These are phyloP conservation scores for Chlamydomonas sphaeroides DNA, from an alignment of 139 green algal species.

Conservation along the genomic window DNA sequence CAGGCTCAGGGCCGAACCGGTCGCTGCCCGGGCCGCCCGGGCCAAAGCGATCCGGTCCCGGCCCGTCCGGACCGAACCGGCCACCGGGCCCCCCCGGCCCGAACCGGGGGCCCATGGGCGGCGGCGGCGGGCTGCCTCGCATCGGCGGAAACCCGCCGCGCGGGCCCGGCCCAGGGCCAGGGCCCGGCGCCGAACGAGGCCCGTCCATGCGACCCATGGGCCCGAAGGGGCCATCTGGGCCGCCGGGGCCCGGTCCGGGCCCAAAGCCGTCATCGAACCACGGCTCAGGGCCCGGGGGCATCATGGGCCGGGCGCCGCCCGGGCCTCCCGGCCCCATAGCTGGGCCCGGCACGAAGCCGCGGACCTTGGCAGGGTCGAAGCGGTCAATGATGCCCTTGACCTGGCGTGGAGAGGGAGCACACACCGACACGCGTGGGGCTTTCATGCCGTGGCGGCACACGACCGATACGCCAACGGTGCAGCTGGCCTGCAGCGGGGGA, in stretches of 20 bases:
- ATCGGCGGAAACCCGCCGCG: conserved; percentile 24
- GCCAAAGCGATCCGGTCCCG: too few relatives aligned
- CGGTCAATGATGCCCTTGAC: conserved; percentile 42
- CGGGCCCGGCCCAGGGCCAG: not conserved
- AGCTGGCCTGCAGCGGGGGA: too few relatives aligned
- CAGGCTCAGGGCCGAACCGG: too few relatives aligned
- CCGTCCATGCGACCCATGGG: conserved; percentile 38
- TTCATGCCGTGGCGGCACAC: too few relatives aligned
- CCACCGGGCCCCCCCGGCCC: not conserved
- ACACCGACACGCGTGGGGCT: too few relatives aligned
- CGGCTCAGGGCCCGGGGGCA: not conserved
- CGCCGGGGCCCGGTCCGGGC: not conserved
- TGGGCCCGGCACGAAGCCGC: not conserved
- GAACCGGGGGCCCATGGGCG: too few relatives aligned
- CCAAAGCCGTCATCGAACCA: conserved; percentile 34
- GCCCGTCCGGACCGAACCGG: not conserved
- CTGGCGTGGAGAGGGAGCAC: not conserved
- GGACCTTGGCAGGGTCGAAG: conserved; percentile 38
- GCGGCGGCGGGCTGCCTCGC: conserved; percentile 13
- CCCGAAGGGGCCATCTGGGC: not conserved
- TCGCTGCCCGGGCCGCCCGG: not conserved
- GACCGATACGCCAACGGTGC: too few relatives aligned
- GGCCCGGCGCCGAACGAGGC: too few relatives aligned
- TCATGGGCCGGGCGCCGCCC: not conserved
- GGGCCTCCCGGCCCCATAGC: not conserved